A percentile compares a stretch with the other conserved stretches of the same genome.
Conservation (phyloP, 352 stramenopile species). For the Elongisporangium senticosum region DNA sequence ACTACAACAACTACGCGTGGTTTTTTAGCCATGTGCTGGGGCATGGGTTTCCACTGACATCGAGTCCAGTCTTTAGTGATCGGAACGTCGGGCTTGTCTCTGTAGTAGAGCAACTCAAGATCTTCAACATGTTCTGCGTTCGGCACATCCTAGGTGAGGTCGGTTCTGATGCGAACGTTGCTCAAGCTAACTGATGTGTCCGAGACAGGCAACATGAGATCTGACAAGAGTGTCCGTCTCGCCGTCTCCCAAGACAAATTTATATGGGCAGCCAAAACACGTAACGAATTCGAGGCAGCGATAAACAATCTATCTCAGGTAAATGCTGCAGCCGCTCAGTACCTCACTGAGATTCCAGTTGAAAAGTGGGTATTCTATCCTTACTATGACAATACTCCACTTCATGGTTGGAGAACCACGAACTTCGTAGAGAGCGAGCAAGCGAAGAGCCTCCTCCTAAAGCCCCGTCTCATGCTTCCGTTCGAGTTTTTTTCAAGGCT, state of each 20-base stretch:
- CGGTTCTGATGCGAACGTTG: no score
- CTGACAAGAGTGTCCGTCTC: constrained; percentile 10
- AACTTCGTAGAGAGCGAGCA: not conserved
- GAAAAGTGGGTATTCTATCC: constrained; percentile 8
- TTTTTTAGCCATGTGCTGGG: constrained; percentile 8
- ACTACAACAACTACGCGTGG: constrained; percentile 14
- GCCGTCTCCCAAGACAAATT: constrained; percentile 6
- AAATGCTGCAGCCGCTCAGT: constrained; percentile 1
- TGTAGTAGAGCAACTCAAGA: not conserved
- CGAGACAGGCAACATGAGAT: constrained; percentile 17
- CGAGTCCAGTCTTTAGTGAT: constrained; percentile 12
- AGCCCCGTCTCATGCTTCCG: constrained; percentile 5
- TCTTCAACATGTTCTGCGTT: constrained; percentile 16
- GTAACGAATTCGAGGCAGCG: not conserved
- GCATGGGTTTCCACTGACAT: constrained; percentile 9
- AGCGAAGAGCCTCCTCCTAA: not conserved
- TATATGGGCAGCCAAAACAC: constrained; percentile 7
- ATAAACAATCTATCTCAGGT: constrained; percentile 1
- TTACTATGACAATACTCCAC: constrained; percentile 1
- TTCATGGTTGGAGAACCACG: constrained; percentile 6
- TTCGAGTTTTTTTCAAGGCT: constrained; percentile 10
- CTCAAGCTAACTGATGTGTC: no score
- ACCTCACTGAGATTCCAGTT: not conserved
- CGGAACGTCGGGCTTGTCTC: constrained; percentile 8
- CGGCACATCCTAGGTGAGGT: constrained; percentile 13